These are phyloP conservation scores for Lachnellula hyalina DNA, from an alignment of 2,329 filamentous ascomycete genomes.

Conservation along the genomic window DNA sequence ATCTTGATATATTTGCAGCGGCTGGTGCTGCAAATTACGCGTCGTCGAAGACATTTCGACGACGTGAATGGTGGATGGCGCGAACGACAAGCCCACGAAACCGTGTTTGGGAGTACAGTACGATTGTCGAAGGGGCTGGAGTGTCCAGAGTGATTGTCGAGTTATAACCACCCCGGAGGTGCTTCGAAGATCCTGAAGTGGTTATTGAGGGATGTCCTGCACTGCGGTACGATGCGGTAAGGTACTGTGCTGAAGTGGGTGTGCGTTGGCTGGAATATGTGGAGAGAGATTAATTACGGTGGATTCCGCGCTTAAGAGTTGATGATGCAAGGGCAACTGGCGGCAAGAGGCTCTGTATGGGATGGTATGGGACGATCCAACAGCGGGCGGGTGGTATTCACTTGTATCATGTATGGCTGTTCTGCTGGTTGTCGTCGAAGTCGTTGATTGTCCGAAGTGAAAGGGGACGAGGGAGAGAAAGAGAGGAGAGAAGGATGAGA, in stretches of 20 bases:
- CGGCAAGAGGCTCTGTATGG: neutral
- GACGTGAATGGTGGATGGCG: slow-evolving; percentile 32
- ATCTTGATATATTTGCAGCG: slow-evolving; percentile 56
- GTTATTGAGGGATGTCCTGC: slow-evolving; percentile 16
- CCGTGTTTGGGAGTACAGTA: neutral
- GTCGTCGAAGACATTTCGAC: slow-evolving; percentile 42
- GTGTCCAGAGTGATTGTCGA: slow-evolving; percentile 1
- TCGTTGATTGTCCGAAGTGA: too few relatives aligned
- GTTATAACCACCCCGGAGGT: too few relatives aligned
- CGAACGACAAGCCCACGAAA: slow-evolving; percentile 7
- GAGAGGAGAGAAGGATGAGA: too few relatives aligned
- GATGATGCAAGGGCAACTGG: slow-evolving; percentile 24
- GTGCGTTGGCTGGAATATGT: slow-evolving; percentile 29
- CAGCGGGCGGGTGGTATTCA: too few relatives aligned
- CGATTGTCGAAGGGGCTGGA: slow-evolving; percentile 9
- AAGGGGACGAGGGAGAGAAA: too few relatives aligned
- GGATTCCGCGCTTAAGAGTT: slow-evolving; percentile 22
- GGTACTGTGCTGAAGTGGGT: slow-evolving; percentile 21
- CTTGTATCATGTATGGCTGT: too few relatives aligned
- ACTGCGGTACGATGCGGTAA: neutral
- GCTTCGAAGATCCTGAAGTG: slow-evolving; percentile 15
- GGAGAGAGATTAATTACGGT: slow-evolving; percentile 29
- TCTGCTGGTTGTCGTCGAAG: too few relatives aligned
- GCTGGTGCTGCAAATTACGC: slow-evolving; percentile 40
- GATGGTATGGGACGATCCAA: neutral